phyloP scores from a whole-genome alignment of 2,329 filamentous ascomycete genomes.

The Colletotrichum filicis region DNA sequence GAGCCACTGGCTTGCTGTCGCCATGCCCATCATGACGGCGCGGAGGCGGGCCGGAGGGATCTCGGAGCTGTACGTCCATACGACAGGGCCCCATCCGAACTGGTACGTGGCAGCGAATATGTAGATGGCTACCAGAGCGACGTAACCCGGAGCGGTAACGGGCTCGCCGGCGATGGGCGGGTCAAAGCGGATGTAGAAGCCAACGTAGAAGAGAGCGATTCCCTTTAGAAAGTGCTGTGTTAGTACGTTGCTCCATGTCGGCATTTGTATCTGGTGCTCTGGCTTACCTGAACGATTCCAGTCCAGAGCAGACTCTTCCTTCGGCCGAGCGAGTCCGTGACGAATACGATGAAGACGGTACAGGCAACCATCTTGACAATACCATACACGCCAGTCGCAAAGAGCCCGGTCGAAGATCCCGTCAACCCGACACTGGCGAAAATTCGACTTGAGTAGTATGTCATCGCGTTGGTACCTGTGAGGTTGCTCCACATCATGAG shows the following conservation, averaged over 20 bases:
- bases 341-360: conserved; percentile 34
- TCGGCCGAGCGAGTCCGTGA: conserved; percentile 39
- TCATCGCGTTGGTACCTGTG: conserved; percentile 42
- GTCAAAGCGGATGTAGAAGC: conserved; percentile 70
- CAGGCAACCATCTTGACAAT: conserved; percentile 61
- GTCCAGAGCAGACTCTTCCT: conserved; percentile 39
- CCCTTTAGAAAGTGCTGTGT: neutral
- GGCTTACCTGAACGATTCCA: conserved; percentile 31
- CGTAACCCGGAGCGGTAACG: conserved; percentile 61
- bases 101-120: conserved; percentile 60
- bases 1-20: conserved; percentile 71
- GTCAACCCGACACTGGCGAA: conserved; percentile 71
- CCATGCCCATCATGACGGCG: conserved; percentile 66
- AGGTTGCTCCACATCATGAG: conserved; percentile 41
- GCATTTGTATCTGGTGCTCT: neutral
- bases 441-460: conserved; percentile 64
- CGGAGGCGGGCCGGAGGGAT: conserved; percentile 62
- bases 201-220: conserved; percentile 48
- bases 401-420: conserved; percentile 65
- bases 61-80: conserved; percentile 57
- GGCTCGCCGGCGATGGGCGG: conserved; percentile 55
- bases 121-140: conserved; percentile 75
- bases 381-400: conserved; percentile 74
- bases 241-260: neutral
- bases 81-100: conserved; percentile 54